Percentiles rank a stretch among this genome's conserved stretches.
phyloP scores from a whole-genome alignment of 495 filamentous ascomycete species.

The Penicillium canescens region DNA sequence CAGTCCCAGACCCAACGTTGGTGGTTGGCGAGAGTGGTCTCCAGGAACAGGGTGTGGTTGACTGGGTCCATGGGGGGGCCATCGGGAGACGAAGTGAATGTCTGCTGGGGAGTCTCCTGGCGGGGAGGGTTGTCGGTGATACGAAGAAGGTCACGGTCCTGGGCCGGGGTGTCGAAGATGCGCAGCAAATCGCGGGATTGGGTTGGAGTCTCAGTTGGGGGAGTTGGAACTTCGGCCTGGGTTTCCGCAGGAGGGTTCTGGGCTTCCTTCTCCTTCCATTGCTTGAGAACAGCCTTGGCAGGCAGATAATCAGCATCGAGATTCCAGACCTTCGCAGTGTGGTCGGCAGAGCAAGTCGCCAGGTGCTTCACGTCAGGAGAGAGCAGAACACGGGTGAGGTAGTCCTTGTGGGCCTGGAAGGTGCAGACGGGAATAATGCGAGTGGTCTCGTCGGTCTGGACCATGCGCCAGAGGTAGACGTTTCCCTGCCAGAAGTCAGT shows the following conservation, averaged over 20 bases:
- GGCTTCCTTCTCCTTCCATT: slow-evolving; percentile 26
- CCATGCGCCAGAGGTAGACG: slow-evolving; percentile 93
- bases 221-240: slow-evolving; percentile 14
- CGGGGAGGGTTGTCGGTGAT: slow-evolving; percentile 26
- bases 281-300: slow-evolving; percentile 42
- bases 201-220: slow-evolving; percentile 17
- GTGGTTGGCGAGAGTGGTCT: slow-evolving; percentile 89
- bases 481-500: slow-evolving; percentile 64
- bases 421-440: slow-evolving; percentile 87
- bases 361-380: slow-evolving; percentile 97
- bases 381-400: slow-evolving; percentile 92
- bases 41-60: slow-evolving; percentile 67
- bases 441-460: slow-evolving; percentile 79
- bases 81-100: slow-evolving; percentile 43
- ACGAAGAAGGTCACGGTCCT: slow-evolving; percentile 25
- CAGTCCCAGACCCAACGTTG: slow-evolving; percentile 99
- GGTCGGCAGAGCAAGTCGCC: slow-evolving; percentile 95
- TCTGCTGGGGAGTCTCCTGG: slow-evolving; percentile 33
- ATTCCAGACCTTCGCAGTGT: slow-evolving; percentile 97
- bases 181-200: slow-evolving; percentile 26
- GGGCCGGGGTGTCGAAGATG: slow-evolving; percentile 22
- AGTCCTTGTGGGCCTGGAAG: slow-evolving; percentile 89
- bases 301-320: slow-evolving; percentile 61
- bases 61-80: slow-evolving; percentile 46
- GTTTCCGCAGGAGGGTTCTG: slow-evolving; percentile 13